phyloP scores from a whole-genome alignment of 2,329 filamentous ascomycete genomes.

The Xylariaceae sp. region DNA sequence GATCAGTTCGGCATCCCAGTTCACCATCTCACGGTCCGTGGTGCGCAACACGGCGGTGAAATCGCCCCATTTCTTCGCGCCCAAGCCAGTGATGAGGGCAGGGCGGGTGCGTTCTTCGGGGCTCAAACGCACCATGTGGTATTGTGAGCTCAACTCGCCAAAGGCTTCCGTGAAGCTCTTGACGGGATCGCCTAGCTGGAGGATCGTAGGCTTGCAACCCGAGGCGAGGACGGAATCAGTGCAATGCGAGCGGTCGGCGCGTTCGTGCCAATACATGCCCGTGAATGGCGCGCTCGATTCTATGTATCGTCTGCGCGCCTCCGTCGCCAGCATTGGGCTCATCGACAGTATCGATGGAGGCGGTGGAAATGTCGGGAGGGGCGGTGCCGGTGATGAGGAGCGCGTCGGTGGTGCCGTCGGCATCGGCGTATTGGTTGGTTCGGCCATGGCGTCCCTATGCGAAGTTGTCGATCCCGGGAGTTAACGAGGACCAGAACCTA shows the following conservation, averaged over 20 bases:
- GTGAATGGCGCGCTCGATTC: too few relatives aligned
- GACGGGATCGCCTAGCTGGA: constrained; percentile 67
- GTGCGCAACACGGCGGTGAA: constrained; percentile 50
- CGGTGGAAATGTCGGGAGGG: constrained; percentile 18
- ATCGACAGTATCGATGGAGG: constrained; percentile 1
- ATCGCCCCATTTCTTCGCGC: constrained; percentile 49
- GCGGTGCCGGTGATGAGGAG: constrained; percentile 37
- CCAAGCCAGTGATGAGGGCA: constrained; percentile 46
- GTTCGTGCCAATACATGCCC: too few relatives aligned
- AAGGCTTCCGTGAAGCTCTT: constrained; percentile 47
- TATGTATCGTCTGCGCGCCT: too few relatives aligned
- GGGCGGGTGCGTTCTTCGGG: constrained; percentile 45
- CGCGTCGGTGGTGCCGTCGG: constrained; percentile 40
- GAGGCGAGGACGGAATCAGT: constrained; percentile 21
- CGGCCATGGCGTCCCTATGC: constrained; percentile 35
- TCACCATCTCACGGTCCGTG: constrained; percentile 59
- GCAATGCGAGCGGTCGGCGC: not conserved
- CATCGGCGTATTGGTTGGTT: constrained; percentile 44
- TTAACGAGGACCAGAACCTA: not conserved
- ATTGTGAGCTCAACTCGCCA: constrained; percentile 38
- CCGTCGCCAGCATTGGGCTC: constrained; percentile 13
- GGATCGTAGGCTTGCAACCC: constrained; percentile 48
- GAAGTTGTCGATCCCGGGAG: not conserved
- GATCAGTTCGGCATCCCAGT: constrained; percentile 57
- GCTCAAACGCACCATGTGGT: constrained; percentile 48